These are phyloP conservation scores for Lasiosphaeria ovina DNA, from an alignment of 495 filamentous ascomycete genomes.

Conservation along the genomic window DNA sequence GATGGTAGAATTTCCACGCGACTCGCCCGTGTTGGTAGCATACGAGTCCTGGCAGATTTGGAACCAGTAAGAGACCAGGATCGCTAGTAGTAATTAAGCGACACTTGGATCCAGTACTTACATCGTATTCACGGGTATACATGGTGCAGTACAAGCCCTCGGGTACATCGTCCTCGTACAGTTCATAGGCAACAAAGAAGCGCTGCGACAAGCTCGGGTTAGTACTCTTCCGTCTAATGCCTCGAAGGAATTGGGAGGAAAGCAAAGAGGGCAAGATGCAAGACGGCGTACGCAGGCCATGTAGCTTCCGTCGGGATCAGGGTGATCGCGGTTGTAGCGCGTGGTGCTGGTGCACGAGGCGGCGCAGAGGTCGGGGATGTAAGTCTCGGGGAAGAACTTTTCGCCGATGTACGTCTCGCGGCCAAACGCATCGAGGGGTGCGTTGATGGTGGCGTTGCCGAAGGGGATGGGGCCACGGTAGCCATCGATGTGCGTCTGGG, in stretches of 20 bases:
- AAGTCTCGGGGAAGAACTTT: slow-evolving; percentile 20
- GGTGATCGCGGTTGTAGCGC: slow-evolving; percentile 21
- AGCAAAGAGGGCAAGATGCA: not conserved
- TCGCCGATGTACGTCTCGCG: slow-evolving; percentile 18
- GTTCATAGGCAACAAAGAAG: slow-evolving; percentile 21
- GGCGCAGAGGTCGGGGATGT: slow-evolving; percentile 19
- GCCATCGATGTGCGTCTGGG: slow-evolving; percentile 13
- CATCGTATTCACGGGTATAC: slow-evolving; percentile 20
- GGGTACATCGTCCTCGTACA: slow-evolving; percentile 10
- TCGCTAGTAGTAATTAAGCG: not conserved
- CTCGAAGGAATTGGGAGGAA: not conserved
- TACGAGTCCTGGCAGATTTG: slow-evolving; percentile 7
- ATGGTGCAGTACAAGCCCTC: slow-evolving; percentile 19
- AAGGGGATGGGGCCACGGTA: slow-evolving; percentile 17
- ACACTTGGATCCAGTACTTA: not conserved
- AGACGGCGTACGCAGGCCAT: slow-evolving; percentile 6
- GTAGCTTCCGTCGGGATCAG: slow-evolving; percentile 11
- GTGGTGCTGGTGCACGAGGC: slow-evolving; percentile 17
- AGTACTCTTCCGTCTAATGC: not conserved
- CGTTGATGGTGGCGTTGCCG: slow-evolving; percentile 20
- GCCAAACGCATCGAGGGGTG: slow-evolving; percentile 17
- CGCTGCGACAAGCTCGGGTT: not conserved
- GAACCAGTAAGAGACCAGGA: not conserved
- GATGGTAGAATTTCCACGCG: not conserved
- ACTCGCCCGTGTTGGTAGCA: slow-evolving; percentile 15